These are phyloP conservation scores for Zymoseptoria pseudotritici DNA, from an alignment of 2,329 filamentous ascomycete genomes.

Conservation along the genomic window DNA sequence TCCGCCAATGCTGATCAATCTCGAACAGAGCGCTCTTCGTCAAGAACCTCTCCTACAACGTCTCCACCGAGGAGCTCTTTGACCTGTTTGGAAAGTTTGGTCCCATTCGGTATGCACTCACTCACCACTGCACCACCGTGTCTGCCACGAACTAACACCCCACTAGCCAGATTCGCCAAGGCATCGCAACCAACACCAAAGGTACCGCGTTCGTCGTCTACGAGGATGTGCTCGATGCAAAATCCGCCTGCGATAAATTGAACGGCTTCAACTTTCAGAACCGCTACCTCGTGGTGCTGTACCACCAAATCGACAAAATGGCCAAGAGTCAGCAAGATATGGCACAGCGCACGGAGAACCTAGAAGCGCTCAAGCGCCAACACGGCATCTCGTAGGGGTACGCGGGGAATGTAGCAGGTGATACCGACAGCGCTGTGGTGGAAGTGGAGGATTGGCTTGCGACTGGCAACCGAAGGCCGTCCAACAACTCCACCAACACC, in stretches of 20 bases:
- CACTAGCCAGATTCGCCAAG: conserved; percentile 89
- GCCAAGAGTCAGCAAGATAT: conserved; percentile 66
- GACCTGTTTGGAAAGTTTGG: conserved; percentile 98
- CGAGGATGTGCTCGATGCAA: conserved; percentile 98
- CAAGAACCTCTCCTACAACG: conserved; percentile 99
- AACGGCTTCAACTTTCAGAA: conserved; percentile 99
- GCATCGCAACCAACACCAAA: conserved; percentile 94
- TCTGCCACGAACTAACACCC: conserved; percentile 8
- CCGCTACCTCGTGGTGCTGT: conserved; percentile 87
- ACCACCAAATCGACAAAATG: conserved; percentile 65
- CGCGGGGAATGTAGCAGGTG: conserved; percentile 27
- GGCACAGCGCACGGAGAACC: conserved; percentile 86
- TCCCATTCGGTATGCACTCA: conserved; percentile 68
- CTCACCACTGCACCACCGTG: conserved; percentile 1
- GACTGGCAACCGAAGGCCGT: conserved; percentile 5
- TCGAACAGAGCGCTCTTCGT: conserved; percentile 88
- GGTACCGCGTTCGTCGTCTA: conserved; percentile 99
- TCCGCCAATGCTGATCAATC: conserved; percentile 11
- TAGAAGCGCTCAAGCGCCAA: conserved; percentile 96
- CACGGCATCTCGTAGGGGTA: conserved; percentile 85
- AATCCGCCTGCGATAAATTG: conserved; percentile 97
- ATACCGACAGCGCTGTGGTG: conserved; percentile 13
- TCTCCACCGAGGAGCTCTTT: conserved; percentile 94
- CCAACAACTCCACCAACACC: not conserved
- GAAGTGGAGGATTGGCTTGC: not conserved